Percentiles rank a stretch among this genome's conserved stretches.
phyloP scores from a whole-genome alignment of 139 green algal species.

The Spirogloea muscicola region DNA sequence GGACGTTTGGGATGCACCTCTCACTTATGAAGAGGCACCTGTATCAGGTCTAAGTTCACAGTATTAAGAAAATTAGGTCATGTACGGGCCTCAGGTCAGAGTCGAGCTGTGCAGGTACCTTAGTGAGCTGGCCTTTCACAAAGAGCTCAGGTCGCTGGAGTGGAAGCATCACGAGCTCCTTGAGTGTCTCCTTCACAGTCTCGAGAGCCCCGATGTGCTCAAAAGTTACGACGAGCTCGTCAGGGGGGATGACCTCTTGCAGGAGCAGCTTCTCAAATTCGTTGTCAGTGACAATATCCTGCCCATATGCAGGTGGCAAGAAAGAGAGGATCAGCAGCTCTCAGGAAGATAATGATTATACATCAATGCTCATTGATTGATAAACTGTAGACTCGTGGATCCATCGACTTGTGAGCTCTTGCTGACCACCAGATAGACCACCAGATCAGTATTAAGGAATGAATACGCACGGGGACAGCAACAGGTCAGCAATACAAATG shows the following conservation, averaged over 20 bases:
- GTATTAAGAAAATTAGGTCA: neutral
- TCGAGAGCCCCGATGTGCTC: slow-evolving; percentile 60
- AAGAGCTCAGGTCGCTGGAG: slow-evolving; percentile 71
- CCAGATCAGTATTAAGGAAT: no score
- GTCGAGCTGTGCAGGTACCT: no score
- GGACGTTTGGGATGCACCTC: no score
- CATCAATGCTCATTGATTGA: no score
- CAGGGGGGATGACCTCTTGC: slow-evolving; percentile 55
- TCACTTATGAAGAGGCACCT: no score
- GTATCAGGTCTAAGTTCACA: neutral
- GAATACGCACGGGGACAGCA: no score
- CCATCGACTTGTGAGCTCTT: no score
- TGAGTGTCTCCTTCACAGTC: slow-evolving; percentile 51
- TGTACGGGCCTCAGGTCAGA: neutral
- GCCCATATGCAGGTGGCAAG: neutral
- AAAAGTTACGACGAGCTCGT: slow-evolving; percentile 53
- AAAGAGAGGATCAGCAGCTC: neutral
- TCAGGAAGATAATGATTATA: neutral
- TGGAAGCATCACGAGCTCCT: slow-evolving; percentile 68
- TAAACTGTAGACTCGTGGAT: no score
- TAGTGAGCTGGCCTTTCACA: slow-evolving; percentile 54
- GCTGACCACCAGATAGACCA: no score
- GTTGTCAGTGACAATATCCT: slow-evolving; percentile 51
- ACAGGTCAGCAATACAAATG: no score
- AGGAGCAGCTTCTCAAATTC: slow-evolving; percentile 62